Evolutionary conservation across 352 stramenopile species (phyloP), one percentile per base, ranked within the genome.

Genomic region (Phytophthora ohioensis): DNA sequence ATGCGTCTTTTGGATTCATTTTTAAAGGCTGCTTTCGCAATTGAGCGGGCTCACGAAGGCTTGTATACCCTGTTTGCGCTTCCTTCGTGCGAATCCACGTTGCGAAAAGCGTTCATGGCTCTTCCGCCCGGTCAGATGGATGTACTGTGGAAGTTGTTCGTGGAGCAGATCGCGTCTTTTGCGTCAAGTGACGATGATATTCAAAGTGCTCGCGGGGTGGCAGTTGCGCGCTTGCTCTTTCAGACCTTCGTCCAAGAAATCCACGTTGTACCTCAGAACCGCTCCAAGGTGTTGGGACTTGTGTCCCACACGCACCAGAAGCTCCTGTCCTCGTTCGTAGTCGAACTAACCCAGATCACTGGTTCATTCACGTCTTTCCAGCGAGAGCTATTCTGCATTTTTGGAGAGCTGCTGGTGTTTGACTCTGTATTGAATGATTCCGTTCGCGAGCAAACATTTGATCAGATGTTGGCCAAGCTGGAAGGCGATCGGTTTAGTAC

Each of bases 1-100:
- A 95, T 96, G 90, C 87, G 90, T 72, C 75, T 94, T 12, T 49
- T 96, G 13, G 85, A 95, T 57, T 63, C 68, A 30, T 87, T 95
- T 38, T 59, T 94, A 13, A 64, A 64, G 11, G 58, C 81, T 30
- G 51, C 30, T 42, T 88, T 78, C 69, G 64, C 71, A 61, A 78
- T 73, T 41, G 47, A 63, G 73, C 67, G n/a, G 52, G 57, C 54
- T 3, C 68, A 71, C 3, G 55, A 77, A 35, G 85, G 82, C 3
- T 57, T 96, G 7, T 87, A 88, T 46, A 58, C 61, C 0, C 64
- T 94, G 10, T 84, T 95, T 43, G 46, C 73, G 0, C 71, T 85
- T 57, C 32, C 72, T 30, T 57, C 38, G 8, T 85, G 82, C 15
- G 87, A 94, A 34, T 47, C 65, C 17, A 71, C 68, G 7, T 71